phyloP scores from a whole-genome alignment of 2,329 filamentous ascomycete genomes.

The Dissoconium aciculare region DNA sequence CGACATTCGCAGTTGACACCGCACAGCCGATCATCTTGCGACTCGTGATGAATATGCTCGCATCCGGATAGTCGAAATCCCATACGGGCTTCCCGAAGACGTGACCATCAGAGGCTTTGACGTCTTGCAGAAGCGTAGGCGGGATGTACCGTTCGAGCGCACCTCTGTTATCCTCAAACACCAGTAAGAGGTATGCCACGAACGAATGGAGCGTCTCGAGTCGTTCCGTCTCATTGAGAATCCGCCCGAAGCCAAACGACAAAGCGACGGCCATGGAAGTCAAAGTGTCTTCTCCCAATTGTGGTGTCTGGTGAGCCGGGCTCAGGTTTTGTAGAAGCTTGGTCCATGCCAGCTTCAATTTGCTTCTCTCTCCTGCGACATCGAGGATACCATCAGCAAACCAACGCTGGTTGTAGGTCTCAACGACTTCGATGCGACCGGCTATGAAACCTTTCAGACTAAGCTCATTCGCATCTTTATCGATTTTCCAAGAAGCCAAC shows the following conservation, averaged over 20 bases:
- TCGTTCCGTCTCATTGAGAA: not conserved
- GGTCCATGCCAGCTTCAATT: not conserved
- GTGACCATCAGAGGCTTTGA: not conserved
- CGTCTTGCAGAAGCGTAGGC: not conserved
- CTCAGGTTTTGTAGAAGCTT: not conserved
- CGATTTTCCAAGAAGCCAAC: not conserved
- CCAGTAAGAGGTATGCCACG: not conserved
- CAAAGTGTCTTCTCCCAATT: not conserved
- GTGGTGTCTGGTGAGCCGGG: not conserved
- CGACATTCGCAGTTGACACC: not conserved
- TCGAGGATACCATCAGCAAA: not conserved
- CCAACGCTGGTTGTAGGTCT: not conserved
- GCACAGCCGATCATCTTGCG: not conserved
- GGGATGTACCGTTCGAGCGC: not conserved
- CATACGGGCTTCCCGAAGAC: slow-evolving; percentile 1
- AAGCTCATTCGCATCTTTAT: not conserved
- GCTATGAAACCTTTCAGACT: not conserved
- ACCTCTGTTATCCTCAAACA: not conserved
- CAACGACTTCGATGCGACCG: not conserved
- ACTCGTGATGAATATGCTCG: not conserved
- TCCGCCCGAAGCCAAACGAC: too few species aligned
- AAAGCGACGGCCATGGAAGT: not conserved
- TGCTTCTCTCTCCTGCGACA: not conserved
- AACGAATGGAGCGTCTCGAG: not conserved
- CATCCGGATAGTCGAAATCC: slow-evolving; percentile 1